Percentiles rank a stretch among this genome's conserved stretches.
Conservation (phyloP, 2,329 filamentous ascomycete species). For the Cadophora sp. region DNA sequence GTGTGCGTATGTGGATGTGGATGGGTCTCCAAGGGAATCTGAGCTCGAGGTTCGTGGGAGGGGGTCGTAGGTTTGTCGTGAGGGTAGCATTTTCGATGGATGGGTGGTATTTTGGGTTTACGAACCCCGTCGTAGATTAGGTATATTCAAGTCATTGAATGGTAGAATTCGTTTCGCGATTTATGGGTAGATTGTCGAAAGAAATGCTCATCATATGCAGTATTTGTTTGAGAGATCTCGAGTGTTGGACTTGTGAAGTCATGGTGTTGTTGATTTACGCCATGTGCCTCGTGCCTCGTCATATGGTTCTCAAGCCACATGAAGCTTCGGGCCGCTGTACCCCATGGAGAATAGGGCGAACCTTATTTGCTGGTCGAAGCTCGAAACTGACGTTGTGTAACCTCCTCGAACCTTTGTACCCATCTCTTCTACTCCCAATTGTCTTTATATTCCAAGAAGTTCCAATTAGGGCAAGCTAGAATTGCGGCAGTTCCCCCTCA, state of each 20-base stretch:
- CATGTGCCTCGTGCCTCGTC: neutral
- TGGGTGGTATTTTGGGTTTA: slow-evolving; percentile 1
- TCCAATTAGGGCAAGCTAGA: too few species aligned
- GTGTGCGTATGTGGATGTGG: neutral
- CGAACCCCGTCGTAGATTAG: neutral
- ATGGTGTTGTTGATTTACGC: neutral
- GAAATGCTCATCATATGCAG: too few species aligned
- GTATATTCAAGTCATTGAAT: neutral
- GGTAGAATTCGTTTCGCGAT: neutral
- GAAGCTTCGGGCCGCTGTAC: neutral
- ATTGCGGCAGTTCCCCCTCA: too few species aligned
- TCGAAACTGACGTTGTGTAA: neutral
- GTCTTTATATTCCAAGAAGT: too few species aligned
- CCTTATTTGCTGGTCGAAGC: neutral
- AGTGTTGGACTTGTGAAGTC: neutral
- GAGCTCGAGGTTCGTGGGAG: slow-evolving; percentile 28
- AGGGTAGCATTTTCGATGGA: slow-evolving; percentile 6
- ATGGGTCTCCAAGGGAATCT: neutral
- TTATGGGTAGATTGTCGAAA: too few species aligned
- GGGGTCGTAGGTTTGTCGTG: slow-evolving; percentile 29
- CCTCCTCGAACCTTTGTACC: neutral
- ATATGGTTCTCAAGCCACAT: neutral
- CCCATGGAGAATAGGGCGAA: neutral
- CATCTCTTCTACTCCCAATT: too few species aligned
- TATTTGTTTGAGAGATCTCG: neutral